These are phyloP conservation scores for Eucalyptus erythrocorys DNA, from an alignment of 345 rosid genomes.

Conservation along the genomic window DNA sequence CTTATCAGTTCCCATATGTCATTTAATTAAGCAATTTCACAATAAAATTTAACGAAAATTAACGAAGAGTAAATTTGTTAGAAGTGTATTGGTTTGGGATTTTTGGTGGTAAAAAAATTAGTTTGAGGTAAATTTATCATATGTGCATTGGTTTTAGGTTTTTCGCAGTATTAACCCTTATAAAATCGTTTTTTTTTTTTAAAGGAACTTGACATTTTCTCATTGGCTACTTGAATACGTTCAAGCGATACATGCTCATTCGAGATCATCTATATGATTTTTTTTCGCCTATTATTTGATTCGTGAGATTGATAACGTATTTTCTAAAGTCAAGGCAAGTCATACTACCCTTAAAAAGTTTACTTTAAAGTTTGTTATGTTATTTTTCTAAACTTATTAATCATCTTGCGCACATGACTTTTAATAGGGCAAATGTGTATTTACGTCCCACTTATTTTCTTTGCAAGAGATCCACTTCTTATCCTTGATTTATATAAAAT, in stretches of 20 bases:
- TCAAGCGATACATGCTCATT: neutral
- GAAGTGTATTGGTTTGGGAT: no score
- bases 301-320: neutral
- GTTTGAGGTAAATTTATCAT: accelerated
- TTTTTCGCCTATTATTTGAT: neutral
- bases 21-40: no score
- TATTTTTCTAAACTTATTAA: neutral
- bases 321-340: neutral
- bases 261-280: neutral
- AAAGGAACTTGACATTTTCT: neutral
- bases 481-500: neutral
- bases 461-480: neutral
- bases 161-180: accelerated
- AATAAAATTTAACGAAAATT: no score
- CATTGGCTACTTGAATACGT: neutral
- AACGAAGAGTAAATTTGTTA: no score
- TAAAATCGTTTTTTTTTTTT: no score
- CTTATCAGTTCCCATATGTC: accelerated
- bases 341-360: neutral
- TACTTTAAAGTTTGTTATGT: neutral
- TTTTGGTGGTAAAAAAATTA: no score
- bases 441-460: neutral
- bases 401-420: neutral
- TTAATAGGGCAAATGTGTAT: neutral
- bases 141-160: accelerated